Evolutionary conservation across 75 land plant species (phyloP).

Genomic region (Sequoia sempervirens): DNA sequence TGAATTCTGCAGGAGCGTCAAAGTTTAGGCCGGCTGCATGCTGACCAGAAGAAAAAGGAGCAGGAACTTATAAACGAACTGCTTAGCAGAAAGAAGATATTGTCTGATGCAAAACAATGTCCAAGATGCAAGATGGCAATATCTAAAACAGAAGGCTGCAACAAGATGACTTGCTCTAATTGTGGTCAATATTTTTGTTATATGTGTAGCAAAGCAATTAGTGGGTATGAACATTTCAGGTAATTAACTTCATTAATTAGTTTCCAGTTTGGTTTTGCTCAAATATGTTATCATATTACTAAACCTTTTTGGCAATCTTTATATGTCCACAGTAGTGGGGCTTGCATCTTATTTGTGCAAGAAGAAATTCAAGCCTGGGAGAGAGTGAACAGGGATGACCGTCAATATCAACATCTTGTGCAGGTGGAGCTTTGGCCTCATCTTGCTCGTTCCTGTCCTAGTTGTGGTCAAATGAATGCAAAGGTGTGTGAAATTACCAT

Average conservation of each 20-base stretch:
- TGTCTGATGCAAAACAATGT: constrained; percentile 74
- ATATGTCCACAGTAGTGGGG: constrained; percentile 27
- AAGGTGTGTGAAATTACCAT: constrained; percentile 45
- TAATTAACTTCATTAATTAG: constrained; percentile 5
- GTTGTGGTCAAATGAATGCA: constrained; percentile 68
- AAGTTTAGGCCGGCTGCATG: constrained; percentile 23
- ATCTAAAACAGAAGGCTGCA: constrained; percentile 81
- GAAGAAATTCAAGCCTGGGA: constrained; percentile 61
- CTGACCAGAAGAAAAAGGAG: constrained; percentile 46
- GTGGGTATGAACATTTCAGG: constrained; percentile 90
- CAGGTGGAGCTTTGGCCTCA: constrained; percentile 25
- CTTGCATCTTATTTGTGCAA: constrained; percentile 54
- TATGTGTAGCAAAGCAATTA: constrained; percentile 57
- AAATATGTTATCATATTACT: no score
- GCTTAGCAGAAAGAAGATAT: constrained; percentile 55
- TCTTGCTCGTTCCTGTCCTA: constrained; percentile 52
- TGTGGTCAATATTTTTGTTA: constrained; percentile 87
- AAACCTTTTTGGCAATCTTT: neutral
- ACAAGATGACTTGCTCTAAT: constrained; percentile 82
- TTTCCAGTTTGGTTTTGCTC: neutral
- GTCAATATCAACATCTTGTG: constrained; percentile 33
- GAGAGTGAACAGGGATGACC: constrained; percentile 29
- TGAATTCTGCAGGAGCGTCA: constrained; percentile 53
- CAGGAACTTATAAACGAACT: constrained; percentile 68
- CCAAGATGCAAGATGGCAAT: constrained; percentile 91